Percentiles rank a stretch among this genome's conserved stretches.
These are phyloP conservation scores for Geotrichum histeridarum DNA, from an alignment of 1,139 yeast species.

Conservation along the genomic window DNA sequence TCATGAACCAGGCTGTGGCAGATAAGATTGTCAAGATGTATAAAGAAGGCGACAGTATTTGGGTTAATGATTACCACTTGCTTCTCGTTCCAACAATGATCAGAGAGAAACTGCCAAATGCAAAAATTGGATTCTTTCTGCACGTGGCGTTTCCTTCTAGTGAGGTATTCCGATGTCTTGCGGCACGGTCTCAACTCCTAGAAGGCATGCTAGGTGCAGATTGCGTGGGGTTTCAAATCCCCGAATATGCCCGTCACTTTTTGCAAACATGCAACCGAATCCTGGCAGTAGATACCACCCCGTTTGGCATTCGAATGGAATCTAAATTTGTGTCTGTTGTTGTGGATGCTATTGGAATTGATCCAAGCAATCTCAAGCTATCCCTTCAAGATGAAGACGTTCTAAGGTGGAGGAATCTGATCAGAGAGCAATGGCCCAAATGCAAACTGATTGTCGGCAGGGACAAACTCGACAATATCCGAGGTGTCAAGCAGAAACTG, in stretches of 20 bases:
- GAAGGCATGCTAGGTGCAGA: constrained; percentile 88
- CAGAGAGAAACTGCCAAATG: constrained; percentile 67
- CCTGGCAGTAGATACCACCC: constrained; percentile 73
- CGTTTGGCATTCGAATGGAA: constrained; percentile 52
- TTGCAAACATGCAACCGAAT: constrained; percentile 83
- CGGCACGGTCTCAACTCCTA: constrained; percentile 72
- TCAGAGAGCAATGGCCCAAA: constrained; percentile 70
- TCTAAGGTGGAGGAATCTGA: constrained; percentile 60
- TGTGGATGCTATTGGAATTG: constrained; percentile 82
- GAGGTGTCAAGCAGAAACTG: constrained; percentile 85
- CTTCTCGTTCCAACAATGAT: constrained; percentile 83
- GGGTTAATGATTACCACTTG: constrained; percentile 94
- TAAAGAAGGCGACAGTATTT: constrained; percentile 64
- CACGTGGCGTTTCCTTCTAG: constrained; percentile 95
- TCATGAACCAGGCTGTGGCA: constrained; percentile 74
- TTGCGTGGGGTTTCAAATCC: constrained; percentile 81
- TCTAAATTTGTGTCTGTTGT: constrained; percentile 64
- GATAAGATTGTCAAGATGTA: constrained; percentile 64
- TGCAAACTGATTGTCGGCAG: constrained; percentile 70
- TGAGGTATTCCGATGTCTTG: constrained; percentile 91
- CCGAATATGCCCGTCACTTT: constrained; percentile 90
- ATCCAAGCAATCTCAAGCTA: constrained; percentile 53
- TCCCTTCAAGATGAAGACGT: constrained; percentile 52
- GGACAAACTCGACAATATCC: constrained; percentile 79
- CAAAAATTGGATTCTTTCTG: constrained; percentile 84